Conservation (phyloP, 805 yeast genomes). For the Henningerozyma blattae region DNA sequence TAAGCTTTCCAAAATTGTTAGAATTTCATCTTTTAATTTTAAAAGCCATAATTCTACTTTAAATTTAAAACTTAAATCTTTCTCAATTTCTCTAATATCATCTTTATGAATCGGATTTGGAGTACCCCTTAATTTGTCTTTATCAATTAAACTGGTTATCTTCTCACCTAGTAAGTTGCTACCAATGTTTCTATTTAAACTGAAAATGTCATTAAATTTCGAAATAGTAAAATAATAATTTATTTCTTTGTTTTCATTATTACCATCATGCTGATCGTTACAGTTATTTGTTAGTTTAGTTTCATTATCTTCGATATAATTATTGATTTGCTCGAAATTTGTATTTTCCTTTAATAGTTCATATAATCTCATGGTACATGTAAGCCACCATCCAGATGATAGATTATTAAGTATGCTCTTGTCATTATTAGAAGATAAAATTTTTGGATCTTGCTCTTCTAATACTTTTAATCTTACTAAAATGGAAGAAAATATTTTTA, state of each 20-base stretch:
- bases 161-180: slow-evolving; percentile 13
- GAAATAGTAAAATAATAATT: slow-evolving; percentile 5
- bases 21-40: slow-evolving; percentile 31
- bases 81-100: slow-evolving; percentile 5
- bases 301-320: too few relatives aligned
- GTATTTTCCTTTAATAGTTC: too few relatives aligned
- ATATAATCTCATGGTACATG: slow-evolving; percentile 13
- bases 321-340: too few relatives aligned
- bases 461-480: too few relatives aligned
- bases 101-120: slow-evolving; percentile 21
- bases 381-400: slow-evolving; percentile 17
- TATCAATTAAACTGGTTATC: slow-evolving; percentile 12
- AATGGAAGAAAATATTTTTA: slow-evolving; percentile 31
- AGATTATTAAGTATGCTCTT: too few relatives aligned
- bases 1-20: slow-evolving; percentile 37
- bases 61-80: slow-evolving; percentile 4
- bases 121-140: slow-evolving; percentile 10
- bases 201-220: slow-evolving; percentile 11
- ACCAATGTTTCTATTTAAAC: slow-evolving; percentile 20
- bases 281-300: slow-evolving; percentile 10
- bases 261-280: slow-evolving; percentile 3
- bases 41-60: slow-evolving; percentile 17
- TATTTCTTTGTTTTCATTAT: too few relatives aligned
- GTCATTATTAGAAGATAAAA: too few relatives aligned
- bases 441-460: too few relatives aligned